Percentiles rank a stretch among this genome's conserved stretches.
These are phyloP conservation scores for Russula lepida DNA, from an alignment of 768 basidiomycete genomes.

Conservation along the genomic window DNA sequence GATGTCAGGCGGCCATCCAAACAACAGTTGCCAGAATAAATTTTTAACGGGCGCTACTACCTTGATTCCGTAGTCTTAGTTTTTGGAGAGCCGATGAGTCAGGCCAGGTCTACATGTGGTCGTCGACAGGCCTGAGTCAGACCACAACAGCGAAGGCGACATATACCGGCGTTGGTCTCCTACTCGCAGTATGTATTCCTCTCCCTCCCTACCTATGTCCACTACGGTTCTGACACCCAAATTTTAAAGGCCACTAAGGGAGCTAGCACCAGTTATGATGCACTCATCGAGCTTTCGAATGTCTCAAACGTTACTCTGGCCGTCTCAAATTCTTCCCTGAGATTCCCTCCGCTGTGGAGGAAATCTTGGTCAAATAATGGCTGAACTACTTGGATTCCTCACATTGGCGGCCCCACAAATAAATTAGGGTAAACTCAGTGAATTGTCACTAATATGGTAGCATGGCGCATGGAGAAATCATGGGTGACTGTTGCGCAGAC, in stretches of 20 bases:
- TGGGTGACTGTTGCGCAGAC: background rate
- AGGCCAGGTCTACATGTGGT: background rate
- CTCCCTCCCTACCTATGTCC: background rate
- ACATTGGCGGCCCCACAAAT: background rate
- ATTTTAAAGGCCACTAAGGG: background rate
- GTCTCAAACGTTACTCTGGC: background rate
- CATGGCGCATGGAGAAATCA: background rate
- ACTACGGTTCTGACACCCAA: background rate
- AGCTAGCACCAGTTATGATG: background rate
- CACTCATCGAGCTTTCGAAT: background rate
- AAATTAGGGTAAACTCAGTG: background rate
- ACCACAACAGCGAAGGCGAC: background rate
- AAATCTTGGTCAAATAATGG: background rate
- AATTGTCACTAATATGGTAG: background rate
- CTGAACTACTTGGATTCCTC: background rate
- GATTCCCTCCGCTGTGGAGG: background rate
- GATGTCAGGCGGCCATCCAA: constrained; percentile 38
- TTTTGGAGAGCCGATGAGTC: background rate
- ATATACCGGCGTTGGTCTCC: background rate
- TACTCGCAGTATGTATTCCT: background rate
- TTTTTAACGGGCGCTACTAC: constrained; percentile 36
- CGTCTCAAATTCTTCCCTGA: background rate
- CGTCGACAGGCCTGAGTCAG: background rate
- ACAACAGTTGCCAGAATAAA: constrained; percentile 35
- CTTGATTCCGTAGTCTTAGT: constrained; percentile 33